Evolutionary conservation across 345 rosid genomes (phyloP).

Genomic region (Alliaria petiolata): DNA sequence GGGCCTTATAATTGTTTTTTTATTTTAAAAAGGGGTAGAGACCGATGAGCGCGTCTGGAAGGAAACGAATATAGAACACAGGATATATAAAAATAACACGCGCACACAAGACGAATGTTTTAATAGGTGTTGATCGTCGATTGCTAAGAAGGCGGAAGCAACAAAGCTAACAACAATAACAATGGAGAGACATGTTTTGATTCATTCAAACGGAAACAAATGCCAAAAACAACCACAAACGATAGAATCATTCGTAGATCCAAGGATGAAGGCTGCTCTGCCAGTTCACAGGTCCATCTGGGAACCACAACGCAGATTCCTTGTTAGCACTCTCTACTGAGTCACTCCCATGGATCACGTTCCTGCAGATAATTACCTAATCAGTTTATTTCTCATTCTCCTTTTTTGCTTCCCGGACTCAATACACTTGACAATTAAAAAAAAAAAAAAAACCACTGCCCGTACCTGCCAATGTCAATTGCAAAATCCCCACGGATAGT

Average conservation of each 20-base stretch:
- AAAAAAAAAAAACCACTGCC: background rate
- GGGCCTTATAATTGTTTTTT: too few relatives aligned
- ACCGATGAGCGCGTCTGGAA: too few relatives aligned
- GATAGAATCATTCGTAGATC: slow-evolving; percentile 52
- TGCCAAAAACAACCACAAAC: background rate
- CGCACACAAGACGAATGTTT: background rate
- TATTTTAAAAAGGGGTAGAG: too few relatives aligned
- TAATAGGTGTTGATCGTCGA: background rate
- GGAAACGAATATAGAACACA: too few relatives aligned
- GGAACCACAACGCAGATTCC: slow-evolving; percentile 85
- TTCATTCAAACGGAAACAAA: background rate
- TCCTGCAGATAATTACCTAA: slow-evolving; percentile 29
- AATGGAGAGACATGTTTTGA: too few relatives aligned
- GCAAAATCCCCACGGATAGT: slow-evolving; percentile 93
- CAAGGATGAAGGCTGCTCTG: slow-evolving; percentile 71
- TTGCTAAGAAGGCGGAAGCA: background rate
- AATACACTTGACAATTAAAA: background rate
- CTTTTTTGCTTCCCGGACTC: background rate
- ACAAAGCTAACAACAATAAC: background rate
- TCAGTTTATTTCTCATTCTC: background rate
- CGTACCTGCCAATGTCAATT: slow-evolving; percentile 60
- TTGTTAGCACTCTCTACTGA: slow-evolving; percentile 72
- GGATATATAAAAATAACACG: background rate
- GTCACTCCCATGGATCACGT: slow-evolving; percentile 91
- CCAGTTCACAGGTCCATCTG: slow-evolving; percentile 71